These are phyloP conservation scores for Hyaloscypha bicolor DNA, from an alignment of 495 filamentous ascomycete species.

Conservation along the genomic window DNA sequence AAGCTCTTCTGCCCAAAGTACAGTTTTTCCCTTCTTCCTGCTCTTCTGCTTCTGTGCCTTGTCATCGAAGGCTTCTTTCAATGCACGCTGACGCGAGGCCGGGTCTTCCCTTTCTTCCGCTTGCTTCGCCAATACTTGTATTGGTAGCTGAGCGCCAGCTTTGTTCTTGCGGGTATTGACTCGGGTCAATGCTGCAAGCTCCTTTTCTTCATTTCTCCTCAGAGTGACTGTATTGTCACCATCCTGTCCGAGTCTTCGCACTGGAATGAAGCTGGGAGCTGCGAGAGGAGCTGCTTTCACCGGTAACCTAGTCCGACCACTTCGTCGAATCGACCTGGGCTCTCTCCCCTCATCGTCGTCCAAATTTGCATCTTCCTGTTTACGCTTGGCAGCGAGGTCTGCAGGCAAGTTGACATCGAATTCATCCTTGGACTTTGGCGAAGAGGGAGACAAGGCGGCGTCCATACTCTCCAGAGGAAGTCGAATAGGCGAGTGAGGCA, in stretches of 20 bases:
- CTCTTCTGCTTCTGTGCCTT: slow-evolving; percentile 20
- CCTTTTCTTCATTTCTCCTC: slow-evolving; percentile 49
- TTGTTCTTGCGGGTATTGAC: slow-evolving; percentile 61
- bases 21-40: slow-evolving; percentile 25
- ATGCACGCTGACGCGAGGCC: slow-evolving; percentile 16
- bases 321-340: slow-evolving; percentile 26
- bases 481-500: slow-evolving; percentile 36
- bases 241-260: slow-evolving; percentile 33
- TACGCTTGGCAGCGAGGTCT: slow-evolving; percentile 24
- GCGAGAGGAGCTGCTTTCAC: slow-evolving; percentile 25
- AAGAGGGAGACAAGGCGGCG: slow-evolving; percentile 36
- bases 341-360: slow-evolving; percentile 24
- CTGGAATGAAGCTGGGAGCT: slow-evolving; percentile 33
- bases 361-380: neutral
- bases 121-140: slow-evolving; percentile 37
- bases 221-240: slow-evolving; percentile 36
- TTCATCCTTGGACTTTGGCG: slow-evolving; percentile 22
- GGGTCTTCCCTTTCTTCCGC: slow-evolving; percentile 32
- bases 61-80: slow-evolving; percentile 34
- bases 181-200: slow-evolving; percentile 48
- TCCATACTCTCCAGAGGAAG: slow-evolving; percentile 42
- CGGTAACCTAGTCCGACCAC: slow-evolving; percentile 32
- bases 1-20: slow-evolving; percentile 34
- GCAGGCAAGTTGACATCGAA: slow-evolving; percentile 27
- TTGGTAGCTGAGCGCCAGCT: slow-evolving; percentile 38